These are phyloP conservation scores for Eutypella sp. DNA, from an alignment of 2,329 filamentous ascomycete genomes.

Conservation along the genomic window DNA sequence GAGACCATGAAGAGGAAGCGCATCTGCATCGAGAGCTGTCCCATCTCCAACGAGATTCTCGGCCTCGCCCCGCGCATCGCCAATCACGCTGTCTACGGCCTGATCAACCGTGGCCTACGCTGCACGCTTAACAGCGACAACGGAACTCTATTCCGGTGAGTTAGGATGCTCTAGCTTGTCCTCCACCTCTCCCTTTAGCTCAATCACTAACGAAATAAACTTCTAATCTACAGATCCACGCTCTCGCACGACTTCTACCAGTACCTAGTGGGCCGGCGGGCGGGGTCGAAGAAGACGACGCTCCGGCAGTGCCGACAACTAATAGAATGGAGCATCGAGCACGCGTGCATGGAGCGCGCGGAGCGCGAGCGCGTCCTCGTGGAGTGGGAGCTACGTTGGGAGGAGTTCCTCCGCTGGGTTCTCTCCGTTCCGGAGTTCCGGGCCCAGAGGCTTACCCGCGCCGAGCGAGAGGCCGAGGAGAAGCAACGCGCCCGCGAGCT, in stretches of 20 bases:
- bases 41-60: conserved; percentile 72
- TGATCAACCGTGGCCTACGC: conserved; percentile 67
- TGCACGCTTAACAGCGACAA: conserved; percentile 75
- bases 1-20: conserved; percentile 55
- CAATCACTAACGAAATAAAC: conserved; percentile 6
- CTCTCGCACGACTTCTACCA: conserved; percentile 76
- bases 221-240: conserved; percentile 61
- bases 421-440: conserved; percentile 25
- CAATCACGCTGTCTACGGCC: conserved; percentile 61
- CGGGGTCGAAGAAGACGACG: conserved; percentile 62
- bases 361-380: conserved; percentile 33
- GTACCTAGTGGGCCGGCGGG: conserved; percentile 61
- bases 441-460: conserved; percentile 5
- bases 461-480: conserved; percentile 1
- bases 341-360: conserved; percentile 46
- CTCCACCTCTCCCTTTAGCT: background rate
- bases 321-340: conserved; percentile 56
- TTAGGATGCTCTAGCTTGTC: conserved; percentile 1
- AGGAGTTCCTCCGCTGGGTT: conserved; percentile 50
- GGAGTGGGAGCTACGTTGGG: conserved; percentile 54
- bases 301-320: conserved; percentile 69
- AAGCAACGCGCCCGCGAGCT: no score
- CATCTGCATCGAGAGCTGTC: conserved; percentile 71
- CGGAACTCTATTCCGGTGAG: conserved; percentile 64
- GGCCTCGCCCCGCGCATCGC: conserved; percentile 61